A percentile compares a stretch with the other conserved stretches of the same genome.
Evolutionary conservation across 805 yeast genomes (phyloP).

Genomic region (Jamesozyma piceae): DNA sequence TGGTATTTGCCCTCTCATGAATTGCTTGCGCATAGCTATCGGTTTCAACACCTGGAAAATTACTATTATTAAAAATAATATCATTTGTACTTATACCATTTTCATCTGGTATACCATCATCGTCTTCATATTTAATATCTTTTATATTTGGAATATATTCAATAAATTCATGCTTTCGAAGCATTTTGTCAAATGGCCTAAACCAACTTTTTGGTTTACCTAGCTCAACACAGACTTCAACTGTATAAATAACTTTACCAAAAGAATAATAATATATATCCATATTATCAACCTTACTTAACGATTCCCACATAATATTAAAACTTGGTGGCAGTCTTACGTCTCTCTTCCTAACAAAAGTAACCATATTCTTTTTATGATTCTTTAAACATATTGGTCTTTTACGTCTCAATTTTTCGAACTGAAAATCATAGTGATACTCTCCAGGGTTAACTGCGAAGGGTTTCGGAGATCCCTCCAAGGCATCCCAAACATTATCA

Average conservation of each 20-base stretch:
- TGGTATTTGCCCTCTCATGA: neutral
- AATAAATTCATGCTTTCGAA: conserved; percentile 14
- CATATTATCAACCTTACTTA: conserved; percentile 18
- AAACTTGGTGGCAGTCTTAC: conserved; percentile 26
- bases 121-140: conserved; percentile 13
- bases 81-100: neutral
- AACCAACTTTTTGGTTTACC: conserved; percentile 26
- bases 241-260: conserved; percentile 23
- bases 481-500: conserved; percentile 26
- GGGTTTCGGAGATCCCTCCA: conserved; percentile 23
- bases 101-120: conserved; percentile 3
- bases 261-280: conserved; percentile 22
- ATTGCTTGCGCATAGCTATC: neutral
- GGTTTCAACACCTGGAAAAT: conserved; percentile 1
- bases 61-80: conserved; percentile 1
- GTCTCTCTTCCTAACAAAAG: conserved; percentile 16
- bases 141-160: conserved; percentile 22
- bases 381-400: conserved; percentile 21
- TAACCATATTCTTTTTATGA: conserved; percentile 16
- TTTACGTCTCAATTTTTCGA: conserved; percentile 18
- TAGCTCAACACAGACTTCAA: conserved; percentile 22
- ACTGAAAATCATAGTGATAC: conserved; percentile 21
- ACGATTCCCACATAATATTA: conserved; percentile 20
- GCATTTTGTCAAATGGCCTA: conserved; percentile 21
- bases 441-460: conserved; percentile 24